phyloP scores from a whole-genome alignment of 495 filamentous ascomycete species.

The Monascus purpureus region DNA sequence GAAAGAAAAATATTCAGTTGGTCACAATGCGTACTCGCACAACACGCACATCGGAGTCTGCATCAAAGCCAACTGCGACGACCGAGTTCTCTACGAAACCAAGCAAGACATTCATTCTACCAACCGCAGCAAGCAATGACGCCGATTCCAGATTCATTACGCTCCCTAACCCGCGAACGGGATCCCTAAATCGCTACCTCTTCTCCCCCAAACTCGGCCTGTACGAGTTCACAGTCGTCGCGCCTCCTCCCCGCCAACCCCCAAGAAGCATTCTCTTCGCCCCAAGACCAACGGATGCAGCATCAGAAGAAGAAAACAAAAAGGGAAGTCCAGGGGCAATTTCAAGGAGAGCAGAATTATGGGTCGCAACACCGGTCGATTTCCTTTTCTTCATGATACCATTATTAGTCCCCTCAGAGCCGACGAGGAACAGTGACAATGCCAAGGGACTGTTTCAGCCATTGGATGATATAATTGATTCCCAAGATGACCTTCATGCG shows the following conservation, averaged over 20 bases:
- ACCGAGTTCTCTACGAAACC: constrained; percentile 19
- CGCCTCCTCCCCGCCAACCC: constrained; percentile 33
- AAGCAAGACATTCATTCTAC: constrained; percentile 69
- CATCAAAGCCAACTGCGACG: neutral
- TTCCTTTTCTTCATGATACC: constrained; percentile 74
- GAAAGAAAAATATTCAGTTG: neutral
- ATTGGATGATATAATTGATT: constrained; percentile 69
- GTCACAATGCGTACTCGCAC: neutral
- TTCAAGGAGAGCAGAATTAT: constrained; percentile 51
- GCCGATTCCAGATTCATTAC: constrained; percentile 59
- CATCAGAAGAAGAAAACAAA: constrained; percentile 3
- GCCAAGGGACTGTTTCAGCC: constrained; percentile 56
- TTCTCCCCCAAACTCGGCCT: constrained; percentile 66
- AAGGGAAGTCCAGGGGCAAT: constrained; percentile 11
- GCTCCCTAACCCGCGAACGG: constrained; percentile 63
- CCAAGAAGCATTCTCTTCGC: constrained; percentile 26
- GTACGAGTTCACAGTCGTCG: constrained; percentile 74
- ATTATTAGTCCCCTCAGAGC: constrained; percentile 28
- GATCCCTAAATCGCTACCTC: constrained; percentile 53
- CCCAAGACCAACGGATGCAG: constrained; percentile 3
- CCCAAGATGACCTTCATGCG: constrained; percentile 35
- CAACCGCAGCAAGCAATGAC: constrained; percentile 44
- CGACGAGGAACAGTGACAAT: constrained; percentile 4
- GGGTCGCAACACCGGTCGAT: constrained; percentile 74
- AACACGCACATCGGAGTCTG: neutral